Conservation (phyloP, 768 basidiomycete species). For the Pholiota conissans region DNA sequence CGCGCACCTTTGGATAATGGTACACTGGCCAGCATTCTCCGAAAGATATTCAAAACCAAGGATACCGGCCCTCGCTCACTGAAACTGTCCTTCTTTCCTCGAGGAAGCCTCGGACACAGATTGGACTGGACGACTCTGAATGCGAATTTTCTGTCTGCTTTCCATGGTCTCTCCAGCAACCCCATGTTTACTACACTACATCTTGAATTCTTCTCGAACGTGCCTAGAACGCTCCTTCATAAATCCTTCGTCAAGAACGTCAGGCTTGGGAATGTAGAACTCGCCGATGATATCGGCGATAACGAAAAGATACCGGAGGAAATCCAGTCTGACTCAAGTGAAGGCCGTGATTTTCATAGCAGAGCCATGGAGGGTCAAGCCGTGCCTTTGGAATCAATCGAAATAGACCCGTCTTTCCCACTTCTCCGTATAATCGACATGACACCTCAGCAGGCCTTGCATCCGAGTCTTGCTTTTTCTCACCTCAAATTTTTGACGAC, state of each 20-base stretch:
- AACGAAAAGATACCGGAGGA: slow-evolving; percentile 1
- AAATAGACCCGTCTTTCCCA: slow-evolving; percentile 17
- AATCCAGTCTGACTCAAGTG: background rate
- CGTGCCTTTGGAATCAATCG: slow-evolving; percentile 18
- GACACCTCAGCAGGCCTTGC: slow-evolving; percentile 7
- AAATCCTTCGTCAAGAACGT: slow-evolving; percentile 13
- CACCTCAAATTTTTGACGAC: slow-evolving; percentile 13
- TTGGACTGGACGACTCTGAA: slow-evolving; percentile 14
- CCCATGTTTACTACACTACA: slow-evolving; percentile 16
- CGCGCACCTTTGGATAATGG: slow-evolving; percentile 16
- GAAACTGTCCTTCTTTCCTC: slow-evolving; percentile 11
- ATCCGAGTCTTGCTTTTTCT: slow-evolving; percentile 11
- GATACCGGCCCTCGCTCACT: slow-evolving; percentile 14
- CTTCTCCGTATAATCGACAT: slow-evolving; percentile 17
- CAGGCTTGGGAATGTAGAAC: slow-evolving; percentile 10
- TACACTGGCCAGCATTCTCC: slow-evolving; percentile 13
- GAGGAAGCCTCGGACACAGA: slow-evolving; percentile 11
- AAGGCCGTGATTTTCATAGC: background rate
- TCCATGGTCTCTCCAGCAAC: slow-evolving; percentile 11
- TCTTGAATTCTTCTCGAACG: slow-evolving; percentile 13
- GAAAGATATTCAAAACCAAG: slow-evolving; percentile 14
- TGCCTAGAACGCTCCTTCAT: slow-evolving; percentile 12
- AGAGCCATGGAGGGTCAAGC: slow-evolving; percentile 5
- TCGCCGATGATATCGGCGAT: slow-evolving; percentile 4
- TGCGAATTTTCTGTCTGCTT: slow-evolving; percentile 12